A percentile compares a stretch with the other conserved stretches of the same genome.
These are phyloP conservation scores for Trifolium pratense DNA, from an alignment of 306 rosid genomes.

Conservation along the genomic window DNA sequence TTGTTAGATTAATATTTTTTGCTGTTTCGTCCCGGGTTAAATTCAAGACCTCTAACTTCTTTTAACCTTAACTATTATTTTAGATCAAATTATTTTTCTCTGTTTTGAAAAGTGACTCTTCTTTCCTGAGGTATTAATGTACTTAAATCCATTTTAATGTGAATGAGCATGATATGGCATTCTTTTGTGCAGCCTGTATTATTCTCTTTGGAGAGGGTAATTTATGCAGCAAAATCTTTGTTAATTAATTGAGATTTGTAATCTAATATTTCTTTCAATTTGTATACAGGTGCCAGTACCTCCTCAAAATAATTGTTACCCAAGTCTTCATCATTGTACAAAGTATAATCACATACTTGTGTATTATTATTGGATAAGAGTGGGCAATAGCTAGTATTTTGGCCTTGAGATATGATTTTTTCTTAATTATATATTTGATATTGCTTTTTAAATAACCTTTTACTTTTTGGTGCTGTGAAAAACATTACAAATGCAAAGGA, in stretches of 20 bases:
- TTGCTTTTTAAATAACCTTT: not conserved
- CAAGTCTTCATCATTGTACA: constrained; percentile 31
- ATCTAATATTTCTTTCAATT: constrained; percentile 19
- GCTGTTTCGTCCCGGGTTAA: too few relatives aligned
- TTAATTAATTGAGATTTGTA: constrained; percentile 25
- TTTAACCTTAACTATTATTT: too few relatives aligned
- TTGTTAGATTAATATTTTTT: too few relatives aligned
- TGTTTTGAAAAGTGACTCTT: too few relatives aligned
- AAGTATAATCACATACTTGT: constrained; percentile 22
- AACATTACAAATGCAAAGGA: constrained; percentile 29
- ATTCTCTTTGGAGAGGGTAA: not conserved
- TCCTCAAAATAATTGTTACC: constrained; percentile 39
- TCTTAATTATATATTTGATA: not conserved
- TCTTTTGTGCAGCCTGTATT: not conserved
- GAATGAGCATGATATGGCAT: too few relatives aligned
- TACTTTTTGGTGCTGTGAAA: not conserved
- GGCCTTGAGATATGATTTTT: not conserved
- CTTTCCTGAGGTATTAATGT: not conserved
- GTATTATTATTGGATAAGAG: constrained; percentile 15
- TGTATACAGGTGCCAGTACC: constrained; percentile 39
- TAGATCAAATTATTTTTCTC: too few relatives aligned
- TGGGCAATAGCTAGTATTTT: constrained; percentile 13
- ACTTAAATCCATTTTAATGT: too few relatives aligned
- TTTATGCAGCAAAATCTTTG: not conserved
- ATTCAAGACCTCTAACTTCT: too few relatives aligned